These are phyloP conservation scores for Leccinum aurantiacum DNA, from an alignment of 768 basidiomycete genomes.

Conservation along the genomic window DNA sequence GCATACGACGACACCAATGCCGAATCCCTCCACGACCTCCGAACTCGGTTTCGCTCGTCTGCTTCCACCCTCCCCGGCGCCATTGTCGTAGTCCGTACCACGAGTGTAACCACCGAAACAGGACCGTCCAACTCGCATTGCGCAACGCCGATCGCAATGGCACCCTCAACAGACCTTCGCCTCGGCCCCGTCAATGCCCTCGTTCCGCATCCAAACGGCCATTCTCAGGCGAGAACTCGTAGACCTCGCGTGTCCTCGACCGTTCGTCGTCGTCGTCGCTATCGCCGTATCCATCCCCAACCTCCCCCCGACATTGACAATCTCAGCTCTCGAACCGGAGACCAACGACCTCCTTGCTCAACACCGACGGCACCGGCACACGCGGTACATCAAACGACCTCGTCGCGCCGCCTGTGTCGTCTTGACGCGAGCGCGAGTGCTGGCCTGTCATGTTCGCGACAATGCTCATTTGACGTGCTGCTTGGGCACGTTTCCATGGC, in stretches of 20 bases:
- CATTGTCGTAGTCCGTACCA: no score
- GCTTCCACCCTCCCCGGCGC: no score
- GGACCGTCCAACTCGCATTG: conserved; percentile 43
- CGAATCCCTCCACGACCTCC: no score
- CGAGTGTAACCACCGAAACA: neutral
- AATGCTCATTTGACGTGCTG: conserved; percentile 39
- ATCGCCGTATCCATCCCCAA: neutral
- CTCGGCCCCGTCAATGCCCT: neutral
- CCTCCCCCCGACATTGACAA: no score
- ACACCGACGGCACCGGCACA: no score
- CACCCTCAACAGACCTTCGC: conserved; percentile 10
- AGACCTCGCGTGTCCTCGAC: conserved; percentile 3
- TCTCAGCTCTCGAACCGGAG: neutral
- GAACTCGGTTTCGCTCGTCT: no score
- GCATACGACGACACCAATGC: no score
- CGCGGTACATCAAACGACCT: no score
- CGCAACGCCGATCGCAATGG: conserved; percentile 24
- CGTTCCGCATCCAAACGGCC: no score
- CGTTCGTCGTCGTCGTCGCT: neutral
- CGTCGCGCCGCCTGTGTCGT: no score
- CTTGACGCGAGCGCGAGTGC: no score
- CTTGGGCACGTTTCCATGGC: conserved; percentile 15
- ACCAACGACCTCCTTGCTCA: neutral
- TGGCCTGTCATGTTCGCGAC: no score
- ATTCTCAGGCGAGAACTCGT: neutral